Evolutionary conservation across 208 protist genomes (phyloP).

Genomic region (Crithidia acanthocephali): DNA sequence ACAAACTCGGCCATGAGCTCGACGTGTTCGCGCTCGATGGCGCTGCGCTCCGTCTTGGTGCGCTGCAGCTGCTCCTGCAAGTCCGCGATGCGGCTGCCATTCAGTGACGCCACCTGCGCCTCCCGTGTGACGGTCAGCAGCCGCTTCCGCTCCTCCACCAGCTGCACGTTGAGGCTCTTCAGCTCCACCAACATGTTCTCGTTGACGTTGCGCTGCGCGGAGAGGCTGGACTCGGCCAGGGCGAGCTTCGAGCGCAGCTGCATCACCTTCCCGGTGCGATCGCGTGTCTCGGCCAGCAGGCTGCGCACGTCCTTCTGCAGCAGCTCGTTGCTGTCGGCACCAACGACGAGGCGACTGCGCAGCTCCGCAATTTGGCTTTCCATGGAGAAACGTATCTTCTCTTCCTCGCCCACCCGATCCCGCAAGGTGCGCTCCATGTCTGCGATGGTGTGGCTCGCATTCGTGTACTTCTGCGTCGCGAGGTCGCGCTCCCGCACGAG

Average conservation of each 20-base stretch:
- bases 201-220: constrained; percentile 85
- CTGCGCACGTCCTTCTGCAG: constrained; percentile 77
- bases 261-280: constrained; percentile 66
- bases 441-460: constrained; percentile 49
- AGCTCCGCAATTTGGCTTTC: constrained; percentile 81
- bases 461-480: constrained; percentile 63
- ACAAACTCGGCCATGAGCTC: constrained; percentile 82
- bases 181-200: constrained; percentile 88
- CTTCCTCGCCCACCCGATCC: constrained; percentile 57
- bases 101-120: constrained; percentile 45
- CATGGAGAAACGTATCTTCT: constrained; percentile 67
- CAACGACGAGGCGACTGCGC: constrained; percentile 75
- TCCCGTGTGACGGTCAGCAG: constrained; percentile 67
- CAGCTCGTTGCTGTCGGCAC: constrained; percentile 84
- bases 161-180: constrained; percentile 71
- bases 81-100: constrained; percentile 41
- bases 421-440: constrained; percentile 73
- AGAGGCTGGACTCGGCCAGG: constrained; percentile 70
- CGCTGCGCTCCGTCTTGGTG: constrained; percentile 43
- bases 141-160: constrained; percentile 82
- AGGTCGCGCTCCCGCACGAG: constrained; percentile 86
- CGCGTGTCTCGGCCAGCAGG: constrained; percentile 64
- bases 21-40: constrained; percentile 76
- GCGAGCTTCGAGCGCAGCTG: constrained; percentile 73
- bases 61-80: constrained; percentile 56